Base-by-base conservation (phyloP, 257 asterid species). In the Gardenia jasminoides region DNA sequence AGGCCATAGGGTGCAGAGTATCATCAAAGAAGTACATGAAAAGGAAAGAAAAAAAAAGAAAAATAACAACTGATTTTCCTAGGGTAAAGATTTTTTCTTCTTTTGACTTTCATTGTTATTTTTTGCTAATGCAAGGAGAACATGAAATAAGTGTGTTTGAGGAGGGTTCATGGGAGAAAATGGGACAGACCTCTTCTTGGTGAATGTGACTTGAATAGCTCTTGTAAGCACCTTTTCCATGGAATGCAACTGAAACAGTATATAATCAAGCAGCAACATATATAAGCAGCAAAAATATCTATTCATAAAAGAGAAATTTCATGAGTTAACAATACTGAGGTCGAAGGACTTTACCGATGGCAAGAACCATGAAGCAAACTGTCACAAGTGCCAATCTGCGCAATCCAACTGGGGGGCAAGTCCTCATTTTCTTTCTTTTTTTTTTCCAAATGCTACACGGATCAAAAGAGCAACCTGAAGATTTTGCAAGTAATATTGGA, bases 241-340 rank as follows among this genome's bases (percentile, higher is more conserved):
- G 85, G 80, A 74, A 81, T 70, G 80, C 67, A 86, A 84, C 97
- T 93, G 79, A 28, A 4, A 6, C 22, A 7, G 6, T 6, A 43
- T 8, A 22, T 24, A 22, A 10, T 17, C 20, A 28, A 73, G 33
- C 8, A 68, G 33, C 8, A 65, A 10, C 7, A 30, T 20, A n/a
- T 12, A n/a, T 6, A 31, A 46, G 47, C 66, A 76, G 26, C 15
- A 8, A 10, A 46, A 36, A 70, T 12, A 8, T 4, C 28, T 4
- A 67, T 8, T 16, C 31, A 28, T 6, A 6, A 56, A 44, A 19
- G 46, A 58, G 3, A 39, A 36, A 22, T 19, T 28, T 69, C n/a
- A 64, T 64, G 24, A 81, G 85, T 84, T 87, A 89, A 91, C 17
- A 92, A 31, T 90, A 92, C 82, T 85, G 88, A 62, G 96, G 4